phyloP scores from a whole-genome alignment of 345 rosid genomes.

The Turnera subulata region DNA sequence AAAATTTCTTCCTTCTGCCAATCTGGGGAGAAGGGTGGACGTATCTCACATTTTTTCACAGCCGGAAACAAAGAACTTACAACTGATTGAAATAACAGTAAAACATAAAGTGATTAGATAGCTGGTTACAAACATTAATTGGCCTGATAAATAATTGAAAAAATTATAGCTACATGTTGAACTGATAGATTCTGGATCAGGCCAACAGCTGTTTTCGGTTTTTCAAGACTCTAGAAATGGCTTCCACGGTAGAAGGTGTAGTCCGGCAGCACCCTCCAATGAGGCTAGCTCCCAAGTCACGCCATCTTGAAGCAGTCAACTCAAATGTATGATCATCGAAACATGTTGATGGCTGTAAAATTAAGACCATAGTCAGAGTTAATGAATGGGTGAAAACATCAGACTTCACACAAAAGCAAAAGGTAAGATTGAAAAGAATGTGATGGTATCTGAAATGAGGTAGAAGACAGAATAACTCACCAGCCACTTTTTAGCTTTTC shows the following conservation, averaged over 20 bases:
- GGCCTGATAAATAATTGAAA: neutral
- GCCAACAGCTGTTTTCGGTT: conserved; percentile 7
- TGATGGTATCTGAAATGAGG: too few relatives aligned
- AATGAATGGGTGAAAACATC: neutral
- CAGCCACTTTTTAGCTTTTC: conserved; percentile 84
- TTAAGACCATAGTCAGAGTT: neutral
- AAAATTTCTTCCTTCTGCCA: too few relatives aligned
- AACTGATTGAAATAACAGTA: too few relatives aligned
- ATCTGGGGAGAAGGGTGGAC: too few relatives aligned
- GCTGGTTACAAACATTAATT: neutral
- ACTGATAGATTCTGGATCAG: neutral
- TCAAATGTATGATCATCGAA: conserved; percentile 65
- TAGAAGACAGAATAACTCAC: conserved; percentile 31
- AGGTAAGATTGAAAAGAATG: neutral
- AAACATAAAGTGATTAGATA: too few relatives aligned
- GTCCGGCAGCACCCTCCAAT: conserved; percentile 91
- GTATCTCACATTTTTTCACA: too few relatives aligned
- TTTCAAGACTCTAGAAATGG: conserved; percentile 59
- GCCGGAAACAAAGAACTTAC: too few relatives aligned
- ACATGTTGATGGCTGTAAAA: conserved; percentile 72
- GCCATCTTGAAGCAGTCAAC: conserved; percentile 63
- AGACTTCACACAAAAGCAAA: neutral
- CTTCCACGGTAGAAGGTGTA: conserved; percentile 63
- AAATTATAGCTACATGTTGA: neutral
- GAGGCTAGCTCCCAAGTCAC: conserved; percentile 69